Percentiles rank a stretch among this genome's conserved stretches.
These are phyloP conservation scores for Botrytis sinoallii DNA, from an alignment of 2,329 filamentous ascomycete species.

Conservation along the genomic window DNA sequence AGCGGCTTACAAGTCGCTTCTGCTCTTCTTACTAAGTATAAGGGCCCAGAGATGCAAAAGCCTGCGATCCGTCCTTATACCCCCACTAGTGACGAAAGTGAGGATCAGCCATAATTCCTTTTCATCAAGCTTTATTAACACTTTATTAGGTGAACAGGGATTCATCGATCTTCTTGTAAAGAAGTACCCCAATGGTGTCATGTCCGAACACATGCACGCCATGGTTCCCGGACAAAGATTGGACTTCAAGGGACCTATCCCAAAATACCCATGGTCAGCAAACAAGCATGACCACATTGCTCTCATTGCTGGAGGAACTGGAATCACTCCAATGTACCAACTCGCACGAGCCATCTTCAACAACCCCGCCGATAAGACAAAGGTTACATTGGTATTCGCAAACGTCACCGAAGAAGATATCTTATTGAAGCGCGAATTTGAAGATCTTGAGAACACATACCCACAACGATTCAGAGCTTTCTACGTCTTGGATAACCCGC, in stretches of 20 bases:
- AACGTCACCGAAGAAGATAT: constrained; percentile 91
- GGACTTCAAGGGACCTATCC: constrained; percentile 90
- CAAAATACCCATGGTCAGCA: constrained; percentile 83
- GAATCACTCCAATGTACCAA: constrained; percentile 98
- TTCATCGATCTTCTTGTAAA: constrained; percentile 89
- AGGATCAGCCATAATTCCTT: constrained; percentile 25
- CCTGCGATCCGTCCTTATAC: constrained; percentile 89
- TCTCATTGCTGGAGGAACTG: constrained; percentile 89
- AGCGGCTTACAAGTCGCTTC: constrained; percentile 80
- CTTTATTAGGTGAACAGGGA: constrained; percentile 62
- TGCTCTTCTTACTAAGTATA: constrained; percentile 89
- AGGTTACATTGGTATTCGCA: constrained; percentile 92
- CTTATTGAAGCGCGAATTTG: constrained; percentile 79
- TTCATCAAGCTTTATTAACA: constrained; percentile 22
- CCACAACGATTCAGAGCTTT: constrained; percentile 94
- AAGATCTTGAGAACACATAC: constrained; percentile 88
- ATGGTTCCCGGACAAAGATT: constrained; percentile 79
- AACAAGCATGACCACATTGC: constrained; percentile 94
- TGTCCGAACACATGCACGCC: constrained; percentile 85
- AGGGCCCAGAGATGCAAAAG: constrained; percentile 80
- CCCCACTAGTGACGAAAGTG: constrained; percentile 81
- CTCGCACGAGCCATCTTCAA: constrained; percentile 87
- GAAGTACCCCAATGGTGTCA: constrained; percentile 83
- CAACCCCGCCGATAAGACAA: constrained; percentile 95
- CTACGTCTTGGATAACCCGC: constrained; percentile 85